Conservation (phyloP, 441 rosid genomes). For the Rhodomyrtus psidioides region DNA sequence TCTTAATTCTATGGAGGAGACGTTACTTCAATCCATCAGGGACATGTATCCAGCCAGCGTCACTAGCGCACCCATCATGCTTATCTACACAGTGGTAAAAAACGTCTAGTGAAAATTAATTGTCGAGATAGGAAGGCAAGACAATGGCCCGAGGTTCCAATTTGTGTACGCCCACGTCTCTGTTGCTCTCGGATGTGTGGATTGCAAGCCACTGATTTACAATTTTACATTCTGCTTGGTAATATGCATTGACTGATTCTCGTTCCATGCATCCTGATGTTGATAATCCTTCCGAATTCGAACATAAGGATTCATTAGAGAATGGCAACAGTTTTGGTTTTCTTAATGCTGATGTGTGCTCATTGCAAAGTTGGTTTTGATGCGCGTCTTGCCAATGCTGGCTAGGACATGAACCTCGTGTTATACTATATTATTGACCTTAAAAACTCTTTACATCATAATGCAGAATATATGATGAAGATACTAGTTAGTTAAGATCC, state of each 20-base stretch:
- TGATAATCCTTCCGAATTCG: neutral
- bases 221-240: neutral
- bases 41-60: neutral
- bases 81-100: neutral
- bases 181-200: accelerated
- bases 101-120: neutral
- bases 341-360: neutral
- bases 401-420: neutral
- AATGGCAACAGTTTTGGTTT: accelerated
- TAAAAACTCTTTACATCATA: too few relatives aligned
- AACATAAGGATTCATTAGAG: accelerated
- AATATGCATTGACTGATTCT: neutral
- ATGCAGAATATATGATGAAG: too few relatives aligned
- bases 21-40: neutral
- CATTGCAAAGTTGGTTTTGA: neutral
- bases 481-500: too few relatives aligned
- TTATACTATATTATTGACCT: neutral
- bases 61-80: neutral
- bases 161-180: accelerated
- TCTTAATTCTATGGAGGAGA: neutral
- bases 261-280: neutral
- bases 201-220: accelerated
- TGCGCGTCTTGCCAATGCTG: neutral
- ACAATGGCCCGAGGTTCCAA: neutral
- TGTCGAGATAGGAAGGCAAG: neutral